These are phyloP conservation scores for Dactylella cylindrospora DNA, from an alignment of 2,329 filamentous ascomycete genomes.

Conservation along the genomic window DNA sequence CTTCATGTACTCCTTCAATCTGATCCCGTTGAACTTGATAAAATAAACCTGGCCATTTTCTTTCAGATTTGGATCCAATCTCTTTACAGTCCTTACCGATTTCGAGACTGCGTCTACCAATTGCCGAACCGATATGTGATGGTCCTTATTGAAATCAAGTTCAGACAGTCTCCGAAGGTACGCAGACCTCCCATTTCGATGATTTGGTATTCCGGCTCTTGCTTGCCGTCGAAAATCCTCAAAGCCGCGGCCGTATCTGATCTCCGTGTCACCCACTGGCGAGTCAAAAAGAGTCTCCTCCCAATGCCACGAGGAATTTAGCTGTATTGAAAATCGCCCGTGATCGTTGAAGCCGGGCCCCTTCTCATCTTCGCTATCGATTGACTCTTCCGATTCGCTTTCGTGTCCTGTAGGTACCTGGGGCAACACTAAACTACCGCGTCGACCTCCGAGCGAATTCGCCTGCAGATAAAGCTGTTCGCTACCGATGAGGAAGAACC, in stretches of 20 bases:
- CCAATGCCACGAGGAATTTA: slow-evolving; percentile 35
- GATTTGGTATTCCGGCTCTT: slow-evolving; percentile 23
- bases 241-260: slow-evolving; percentile 33
- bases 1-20: slow-evolving; percentile 38
- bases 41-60: slow-evolving; percentile 18
- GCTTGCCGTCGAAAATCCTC: slow-evolving; percentile 21
- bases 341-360: slow-evolving; percentile 5
- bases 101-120: slow-evolving; percentile 10
- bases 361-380: slow-evolving; percentile 29
- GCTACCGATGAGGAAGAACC: slow-evolving; percentile 32
- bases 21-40: slow-evolving; percentile 36
- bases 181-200: not conserved
- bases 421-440: slow-evolving; percentile 7
- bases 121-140: slow-evolving; percentile 12
- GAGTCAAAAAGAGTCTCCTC: slow-evolving; percentile 27
- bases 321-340: slow-evolving; percentile 19
- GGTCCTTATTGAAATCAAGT: slow-evolving; percentile 8
- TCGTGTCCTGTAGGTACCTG: slow-evolving; percentile 3
- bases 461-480: slow-evolving; percentile 1
- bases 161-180: slow-evolving; percentile 30
- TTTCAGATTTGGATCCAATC: slow-evolving; percentile 12
- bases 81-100: slow-evolving; percentile 25
- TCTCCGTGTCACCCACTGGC: slow-evolving; percentile 32
- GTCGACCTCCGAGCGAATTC: slow-evolving; percentile 22
- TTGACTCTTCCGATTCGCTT: slow-evolving; percentile 27